Percentiles rank a stretch among this genome's conserved stretches.
These are phyloP conservation scores for Beauveria asiatica DNA, from an alignment of 2,329 filamentous ascomycete species.

Conservation along the genomic window DNA sequence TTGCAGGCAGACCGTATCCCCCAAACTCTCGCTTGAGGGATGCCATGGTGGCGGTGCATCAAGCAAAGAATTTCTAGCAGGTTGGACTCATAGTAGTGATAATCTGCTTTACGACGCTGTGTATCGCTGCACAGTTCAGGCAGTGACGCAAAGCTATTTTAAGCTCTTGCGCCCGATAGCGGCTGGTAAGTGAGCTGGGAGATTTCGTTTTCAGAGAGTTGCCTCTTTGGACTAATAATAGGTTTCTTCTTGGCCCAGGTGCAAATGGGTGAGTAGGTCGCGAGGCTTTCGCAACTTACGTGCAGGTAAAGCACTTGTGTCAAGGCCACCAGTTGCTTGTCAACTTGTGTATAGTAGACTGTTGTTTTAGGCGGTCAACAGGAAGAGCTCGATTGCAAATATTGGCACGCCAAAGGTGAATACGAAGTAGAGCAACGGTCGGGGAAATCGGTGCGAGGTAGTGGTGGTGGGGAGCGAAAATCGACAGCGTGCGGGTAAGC, in stretches of 20 bases:
- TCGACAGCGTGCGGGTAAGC: slow-evolving; percentile 8
- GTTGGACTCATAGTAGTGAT: slow-evolving; percentile 2
- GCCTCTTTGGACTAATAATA: not conserved
- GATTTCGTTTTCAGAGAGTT: not conserved
- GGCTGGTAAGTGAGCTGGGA: not conserved
- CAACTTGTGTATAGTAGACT: not conserved
- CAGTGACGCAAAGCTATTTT: not conserved
- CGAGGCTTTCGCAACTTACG: not conserved
- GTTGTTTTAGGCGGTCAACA: not conserved
- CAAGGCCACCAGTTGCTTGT: not conserved
- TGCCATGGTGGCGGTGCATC: slow-evolving; percentile 5
- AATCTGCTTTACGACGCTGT: not conserved
- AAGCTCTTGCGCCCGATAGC: not conserved
- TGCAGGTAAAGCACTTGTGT: not conserved
- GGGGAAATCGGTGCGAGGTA: not conserved
- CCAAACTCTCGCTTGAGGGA: slow-evolving; percentile 11
- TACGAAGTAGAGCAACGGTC: slow-evolving; percentile 1
- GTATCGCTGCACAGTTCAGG: not conserved
- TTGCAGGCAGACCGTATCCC: slow-evolving; percentile 10
- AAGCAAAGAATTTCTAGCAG: not conserved
- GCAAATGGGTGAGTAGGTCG: not conserved
- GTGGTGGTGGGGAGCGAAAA: slow-evolving; percentile 11
- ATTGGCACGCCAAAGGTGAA: not conserved
- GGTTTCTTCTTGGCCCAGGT: not conserved
- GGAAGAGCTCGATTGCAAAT: not conserved